phyloP scores from a whole-genome alignment of 306 rosid genomes.

The Casuarina equisetifolia region DNA sequence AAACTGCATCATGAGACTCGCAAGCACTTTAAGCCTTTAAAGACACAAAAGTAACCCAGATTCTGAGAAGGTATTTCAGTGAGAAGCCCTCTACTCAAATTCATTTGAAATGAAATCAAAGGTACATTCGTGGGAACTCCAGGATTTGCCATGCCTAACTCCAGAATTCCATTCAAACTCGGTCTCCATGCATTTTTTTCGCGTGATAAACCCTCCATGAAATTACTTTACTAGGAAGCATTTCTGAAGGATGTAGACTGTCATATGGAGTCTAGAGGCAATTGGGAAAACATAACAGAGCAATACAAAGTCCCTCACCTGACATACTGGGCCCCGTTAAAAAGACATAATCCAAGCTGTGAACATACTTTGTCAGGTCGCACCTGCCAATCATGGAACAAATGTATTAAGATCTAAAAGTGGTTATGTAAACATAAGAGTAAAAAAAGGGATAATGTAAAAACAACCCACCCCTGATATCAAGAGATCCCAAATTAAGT shows the following conservation, averaged over 20 bases:
- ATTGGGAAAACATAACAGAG: constrained; percentile 2
- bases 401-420: constrained; percentile 19
- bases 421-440: constrained; percentile 4
- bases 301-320: constrained; percentile 42
- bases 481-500: constrained; percentile 76
- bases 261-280: neutral
- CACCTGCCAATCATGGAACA: constrained; percentile 49
- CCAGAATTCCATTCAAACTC: neutral
- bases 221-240: neutral
- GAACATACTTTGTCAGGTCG: constrained; percentile 53
- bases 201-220: neutral
- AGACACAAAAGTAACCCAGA: neutral
- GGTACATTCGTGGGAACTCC: constrained; percentile 2
- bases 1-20: neutral
- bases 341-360: constrained; percentile 59
- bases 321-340: constrained; percentile 31
- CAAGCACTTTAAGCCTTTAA: constrained; percentile 4
- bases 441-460: neutral
- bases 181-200: constrained; percentile 3
- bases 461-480: constrained; percentile 55
- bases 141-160: neutral
- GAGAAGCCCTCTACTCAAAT: constrained; percentile 5
- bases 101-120: constrained; percentile 3
- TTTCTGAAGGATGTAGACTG: constrained; percentile 5
- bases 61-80: neutral